Evolutionary conservation across 2,329 filamentous ascomycete species (phyloP), one percentile per base, ranked within the genome.

Genomic region (Exserohilum rostratum): DNA sequence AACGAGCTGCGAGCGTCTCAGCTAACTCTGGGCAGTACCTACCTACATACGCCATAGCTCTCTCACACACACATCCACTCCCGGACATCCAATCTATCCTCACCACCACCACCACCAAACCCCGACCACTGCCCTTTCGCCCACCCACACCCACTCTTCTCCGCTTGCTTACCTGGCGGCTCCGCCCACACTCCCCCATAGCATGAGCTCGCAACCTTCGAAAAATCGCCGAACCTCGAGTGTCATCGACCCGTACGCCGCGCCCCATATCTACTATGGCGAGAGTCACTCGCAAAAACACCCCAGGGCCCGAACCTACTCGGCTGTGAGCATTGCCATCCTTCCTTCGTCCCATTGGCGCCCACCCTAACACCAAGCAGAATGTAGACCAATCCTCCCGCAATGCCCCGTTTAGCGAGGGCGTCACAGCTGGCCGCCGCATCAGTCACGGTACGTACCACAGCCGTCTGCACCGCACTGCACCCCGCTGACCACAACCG

Each of bases 181-280:
- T 50, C 42, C 40, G 50, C 44, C 57, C 59, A 39, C 44, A 60
- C 43, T 46, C 63, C 66, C 45, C 61, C 69, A 61, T 71, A 75
- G 71, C 70, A 76, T 76, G 74, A 75, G 64, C 73, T 76, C 74
- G 73, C 74, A 76, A 76, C 65, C 65, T 56, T 66, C 49, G 33
- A 70, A 70, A 52, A 61, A 65, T 50, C 72, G 73, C 50, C 76
- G 75, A 61, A 68, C 69, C 58, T 77, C 76, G 54, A 79, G 80
- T 46, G 60, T 58, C 42, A 68, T 79, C 61, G 85, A 87, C 70
- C 85, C 85, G 5, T 83, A 81, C 65, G 83, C 84, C 33, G 77
- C 83, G 34, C 79, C 85, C 7, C 79, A 83, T 57, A 74, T 85
- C 60, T 87, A 87, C 73, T 87, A 87, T 74, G 83, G 84, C 61